Percentiles rank a stretch among this genome's conserved stretches.
Conservation (phyloP, 192 early-diverging fungal genomes). For the Oehlia diaphana region DNA sequence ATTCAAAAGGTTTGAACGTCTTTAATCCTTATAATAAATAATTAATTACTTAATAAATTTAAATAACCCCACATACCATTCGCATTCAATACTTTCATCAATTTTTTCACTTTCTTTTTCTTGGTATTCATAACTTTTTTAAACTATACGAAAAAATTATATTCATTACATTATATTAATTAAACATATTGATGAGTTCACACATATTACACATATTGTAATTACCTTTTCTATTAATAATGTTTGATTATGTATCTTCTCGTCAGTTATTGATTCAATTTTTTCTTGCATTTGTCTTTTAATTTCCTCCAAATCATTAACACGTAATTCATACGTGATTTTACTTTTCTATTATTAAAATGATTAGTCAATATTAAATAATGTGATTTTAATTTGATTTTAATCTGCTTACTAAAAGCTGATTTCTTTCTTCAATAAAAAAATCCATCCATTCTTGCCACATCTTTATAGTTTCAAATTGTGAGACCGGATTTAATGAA, state of each 20-base stretch:
- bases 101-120: conserved; percentile 18
- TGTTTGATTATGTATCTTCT: background rate
- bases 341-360: background rate
- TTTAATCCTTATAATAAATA: too few relatives aligned
- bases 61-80: background rate
- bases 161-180: too few relatives aligned
- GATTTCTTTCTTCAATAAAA: conserved; percentile 16
- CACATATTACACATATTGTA: too few relatives aligned
- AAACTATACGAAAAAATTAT: background rate
- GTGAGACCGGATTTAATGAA: background rate
- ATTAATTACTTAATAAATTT: too few relatives aligned
- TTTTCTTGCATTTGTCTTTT: background rate
- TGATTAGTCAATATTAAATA: background rate
- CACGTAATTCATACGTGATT: background rate
- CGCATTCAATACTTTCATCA: conserved; percentile 1
- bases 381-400: background rate
- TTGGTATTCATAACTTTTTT: conserved; percentile 6
- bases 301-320: background rate
- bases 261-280: background rate
- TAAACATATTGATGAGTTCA: too few relatives aligned
- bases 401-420: background rate
- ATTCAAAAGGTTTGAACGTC: too few relatives aligned
- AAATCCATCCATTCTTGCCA: conserved; percentile 15
- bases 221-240: conserved; percentile 5
- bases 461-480: background rate